Conservation (phyloP, 805 yeast genomes). For the Schizosaccharomyces cryophilus region DNA sequence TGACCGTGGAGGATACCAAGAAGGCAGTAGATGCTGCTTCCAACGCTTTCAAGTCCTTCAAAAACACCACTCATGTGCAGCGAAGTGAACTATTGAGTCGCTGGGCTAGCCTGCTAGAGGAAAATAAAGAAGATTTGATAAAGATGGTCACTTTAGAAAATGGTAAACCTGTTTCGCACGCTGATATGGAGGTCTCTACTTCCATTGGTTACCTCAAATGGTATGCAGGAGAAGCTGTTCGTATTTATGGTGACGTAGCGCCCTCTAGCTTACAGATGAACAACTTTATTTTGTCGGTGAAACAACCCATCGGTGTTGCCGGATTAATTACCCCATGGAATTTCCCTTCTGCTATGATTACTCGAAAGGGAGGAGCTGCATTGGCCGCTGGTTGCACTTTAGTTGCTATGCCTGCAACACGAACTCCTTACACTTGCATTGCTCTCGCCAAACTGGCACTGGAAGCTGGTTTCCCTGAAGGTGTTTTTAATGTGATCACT, state of each 20-base stretch:
- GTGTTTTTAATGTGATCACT: conserved; percentile 28
- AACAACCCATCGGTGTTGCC: conserved; percentile 40
- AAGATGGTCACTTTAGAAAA: conserved; percentile 38
- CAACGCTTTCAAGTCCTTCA: conserved; percentile 28
- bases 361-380: conserved; percentile 46
- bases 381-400: conserved; percentile 59
- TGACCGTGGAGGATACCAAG: conserved; percentile 23
- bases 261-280: conserved; percentile 15
- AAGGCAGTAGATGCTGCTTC: conserved; percentile 32
- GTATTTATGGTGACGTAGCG: conserved; percentile 33
- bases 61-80: conserved; percentile 29
- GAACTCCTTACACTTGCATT: conserved; percentile 49
- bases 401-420: conserved; percentile 52
- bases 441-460: conserved; percentile 31
- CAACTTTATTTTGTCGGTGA: conserved; percentile 28
- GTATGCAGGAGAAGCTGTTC: conserved; percentile 63
- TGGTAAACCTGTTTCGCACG: conserved; percentile 46
- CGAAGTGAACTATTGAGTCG: conserved; percentile 29
- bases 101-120: conserved; percentile 28
- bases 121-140: conserved; percentile 41
- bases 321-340: conserved; percentile 45
- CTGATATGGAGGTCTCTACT: conserved; percentile 38
- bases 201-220: conserved; percentile 64
- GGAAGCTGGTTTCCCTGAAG: conserved; percentile 37
- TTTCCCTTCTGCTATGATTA: conserved; percentile 44